Conservation (phyloP, 129 eudicot genomes). For the Ambrosia trifida region DNA sequence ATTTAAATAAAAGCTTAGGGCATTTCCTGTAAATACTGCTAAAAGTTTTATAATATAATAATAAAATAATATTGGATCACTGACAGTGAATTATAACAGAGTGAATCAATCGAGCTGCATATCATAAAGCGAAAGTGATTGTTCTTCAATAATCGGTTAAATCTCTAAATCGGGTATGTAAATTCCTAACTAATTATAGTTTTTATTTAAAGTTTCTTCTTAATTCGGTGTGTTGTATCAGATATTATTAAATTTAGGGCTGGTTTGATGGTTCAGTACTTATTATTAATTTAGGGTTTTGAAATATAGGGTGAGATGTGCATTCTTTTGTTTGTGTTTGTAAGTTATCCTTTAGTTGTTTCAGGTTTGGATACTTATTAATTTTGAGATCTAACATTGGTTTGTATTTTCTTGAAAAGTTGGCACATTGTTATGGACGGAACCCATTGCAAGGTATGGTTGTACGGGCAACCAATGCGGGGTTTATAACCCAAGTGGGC, state of each 20-base stretch:
- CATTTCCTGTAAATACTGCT: neutral
- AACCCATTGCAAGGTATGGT: too few species aligned
- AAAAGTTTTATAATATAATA: conserved; percentile 4
- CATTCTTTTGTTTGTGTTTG: too few species aligned
- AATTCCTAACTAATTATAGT: neutral
- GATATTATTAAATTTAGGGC: conserved; percentile 7
- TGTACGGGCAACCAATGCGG: too few species aligned
- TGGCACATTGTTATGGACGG: too few species aligned
- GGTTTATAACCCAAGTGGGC: too few species aligned
- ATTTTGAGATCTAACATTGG: conserved; percentile 20
- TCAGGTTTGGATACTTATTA: neutral
- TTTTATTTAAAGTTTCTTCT: conserved; percentile 7
- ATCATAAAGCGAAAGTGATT: conserved; percentile 12
- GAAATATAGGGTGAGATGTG: too few species aligned
- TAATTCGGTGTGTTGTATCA: conserved; percentile 13
- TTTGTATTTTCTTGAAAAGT: too few species aligned
- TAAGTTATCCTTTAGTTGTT: conserved; percentile 8
- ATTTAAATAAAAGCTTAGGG: neutral
- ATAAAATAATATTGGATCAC: conserved; percentile 19
- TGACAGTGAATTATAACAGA: neutral
- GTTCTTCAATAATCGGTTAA: conserved; percentile 8
- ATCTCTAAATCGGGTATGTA: conserved; percentile 28
- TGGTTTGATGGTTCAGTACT: neutral
- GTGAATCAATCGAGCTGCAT: conserved; percentile 31
- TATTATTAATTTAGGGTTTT: conserved; percentile 19